A percentile compares a stretch with the other conserved stretches of the same genome.
Evolutionary conservation across 176 grass and related monocot genomes (phyloP).

Genomic region (Phragmites australis): DNA sequence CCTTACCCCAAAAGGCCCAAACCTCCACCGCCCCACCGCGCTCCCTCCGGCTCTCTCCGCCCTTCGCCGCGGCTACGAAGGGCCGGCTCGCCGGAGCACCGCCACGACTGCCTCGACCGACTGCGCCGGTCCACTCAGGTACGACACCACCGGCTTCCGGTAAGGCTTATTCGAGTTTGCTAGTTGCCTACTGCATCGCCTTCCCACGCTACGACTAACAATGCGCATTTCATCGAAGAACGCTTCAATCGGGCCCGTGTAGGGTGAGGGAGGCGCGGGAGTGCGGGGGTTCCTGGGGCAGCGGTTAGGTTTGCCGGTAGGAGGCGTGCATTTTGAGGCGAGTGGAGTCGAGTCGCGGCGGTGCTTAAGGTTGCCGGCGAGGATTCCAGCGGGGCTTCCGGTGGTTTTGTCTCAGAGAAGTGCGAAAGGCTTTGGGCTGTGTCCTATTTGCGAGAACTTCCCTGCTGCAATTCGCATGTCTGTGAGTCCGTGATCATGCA

Average conservation of each 20-base stretch:
- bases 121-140: background rate
- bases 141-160: background rate
- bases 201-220: background rate
- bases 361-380: background rate
- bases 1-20: background rate
- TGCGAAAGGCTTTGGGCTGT: no score
- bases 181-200: background rate
- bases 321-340: background rate
- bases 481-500: background rate
- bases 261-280: background rate
- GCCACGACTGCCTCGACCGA: background rate
- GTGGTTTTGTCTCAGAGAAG: background rate
- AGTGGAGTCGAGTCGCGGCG: background rate
- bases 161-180: background rate
- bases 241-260: background rate
- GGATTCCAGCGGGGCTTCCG: background rate
- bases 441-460: background rate
- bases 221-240: background rate
- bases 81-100: background rate
- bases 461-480: background rate
- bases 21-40: background rate
- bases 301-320: background rate
- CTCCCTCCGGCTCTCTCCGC: background rate
- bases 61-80: background rate
- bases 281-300: background rate